Conservation (phyloP, 139 green algal genomes). For the Chlorella sorokiniana region DNA sequence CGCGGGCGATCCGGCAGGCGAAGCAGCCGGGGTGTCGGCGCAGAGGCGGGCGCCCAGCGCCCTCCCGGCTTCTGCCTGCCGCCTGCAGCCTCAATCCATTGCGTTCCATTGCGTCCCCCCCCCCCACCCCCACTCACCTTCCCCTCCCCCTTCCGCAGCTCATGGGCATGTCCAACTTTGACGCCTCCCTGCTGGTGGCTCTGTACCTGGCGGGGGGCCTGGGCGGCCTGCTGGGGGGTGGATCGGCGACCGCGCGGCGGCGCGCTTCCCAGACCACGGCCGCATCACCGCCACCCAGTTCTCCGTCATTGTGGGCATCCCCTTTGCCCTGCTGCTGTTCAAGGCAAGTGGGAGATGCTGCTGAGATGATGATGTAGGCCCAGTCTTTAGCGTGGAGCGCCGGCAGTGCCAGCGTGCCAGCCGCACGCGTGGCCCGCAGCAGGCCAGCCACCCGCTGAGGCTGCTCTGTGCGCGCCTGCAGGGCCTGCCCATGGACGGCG, state of each 20-base stretch:
- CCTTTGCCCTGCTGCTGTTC: slow-evolving; percentile 44
- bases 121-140: neutral
- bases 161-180: slow-evolving; percentile 55
- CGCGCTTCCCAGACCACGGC: slow-evolving; percentile 57
- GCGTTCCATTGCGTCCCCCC: neutral
- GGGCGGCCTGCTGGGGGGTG: slow-evolving; percentile 70
- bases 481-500: slow-evolving; percentile 31
- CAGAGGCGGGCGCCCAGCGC: too few relatives aligned
- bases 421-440: too few relatives aligned
- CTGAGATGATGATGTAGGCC: neutral
- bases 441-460: too few relatives aligned
- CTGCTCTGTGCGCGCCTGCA: neutral
- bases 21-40: neutral
- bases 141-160: slow-evolving; percentile 7
- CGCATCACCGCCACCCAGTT: slow-evolving; percentile 69
- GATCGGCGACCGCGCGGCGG: slow-evolving; percentile 65
- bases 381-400: neutral
- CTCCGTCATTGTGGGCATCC: slow-evolving; percentile 53
- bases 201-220: slow-evolving; percentile 44
- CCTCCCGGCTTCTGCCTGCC: too few relatives aligned
- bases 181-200: slow-evolving; percentile 46
- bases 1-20: too few relatives aligned
- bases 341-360: slow-evolving; percentile 1
- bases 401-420: neutral
- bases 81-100: neutral